Evolutionary conservation across 2,329 filamentous ascomycete genomes (phyloP), one percentile per base, ranked within the genome.

Genomic region (Cladosporium sp.): DNA sequence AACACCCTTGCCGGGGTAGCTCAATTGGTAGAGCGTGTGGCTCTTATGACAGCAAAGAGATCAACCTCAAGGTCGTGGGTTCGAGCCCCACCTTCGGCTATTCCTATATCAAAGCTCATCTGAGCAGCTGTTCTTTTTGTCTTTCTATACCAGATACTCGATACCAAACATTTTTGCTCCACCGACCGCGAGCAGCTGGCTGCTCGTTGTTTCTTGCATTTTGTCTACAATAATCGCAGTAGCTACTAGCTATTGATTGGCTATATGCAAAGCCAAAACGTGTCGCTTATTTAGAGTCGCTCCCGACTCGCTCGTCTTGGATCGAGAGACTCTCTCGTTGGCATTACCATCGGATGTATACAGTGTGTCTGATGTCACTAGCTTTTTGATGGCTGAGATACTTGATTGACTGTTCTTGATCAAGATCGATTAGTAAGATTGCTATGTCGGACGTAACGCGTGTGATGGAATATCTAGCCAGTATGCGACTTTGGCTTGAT

Each of bases 21-120:
- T 82, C 80, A 82, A 82, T 82, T 78, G 80, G 79, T 78, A 81
- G 79, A 81, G 79, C 79, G 79, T 81, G 58, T 60, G 58, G 58
- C 58, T 60, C 58, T 60, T 60, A 60, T 34, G 25, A 48, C 58
- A 60, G 39, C 58, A 60, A 60, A 60, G 58, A 60, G 34, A 48
- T 51, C 26, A 48, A 34, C 26, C 51, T 54, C 51, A 54, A 54
- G 51, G 51, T 54, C 51, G 51, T 54, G 51, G 51, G 51, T 54
- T 54, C 51, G 51, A 54, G 51, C 51, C 51, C 51, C 51, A 54
- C 51, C 51, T 54, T 54, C 51, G 51, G 51, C 51, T 54, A 53
- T 53, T 53, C 49, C 49, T 53, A 53, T 53, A 18, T 8, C 26
- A 30, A 53, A 53, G 49, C 49, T 53, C 49, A 53, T 28, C 16